phyloP scores from a whole-genome alignment of 2,329 filamentous ascomycete genomes.

The Ophiostoma populinum region DNA sequence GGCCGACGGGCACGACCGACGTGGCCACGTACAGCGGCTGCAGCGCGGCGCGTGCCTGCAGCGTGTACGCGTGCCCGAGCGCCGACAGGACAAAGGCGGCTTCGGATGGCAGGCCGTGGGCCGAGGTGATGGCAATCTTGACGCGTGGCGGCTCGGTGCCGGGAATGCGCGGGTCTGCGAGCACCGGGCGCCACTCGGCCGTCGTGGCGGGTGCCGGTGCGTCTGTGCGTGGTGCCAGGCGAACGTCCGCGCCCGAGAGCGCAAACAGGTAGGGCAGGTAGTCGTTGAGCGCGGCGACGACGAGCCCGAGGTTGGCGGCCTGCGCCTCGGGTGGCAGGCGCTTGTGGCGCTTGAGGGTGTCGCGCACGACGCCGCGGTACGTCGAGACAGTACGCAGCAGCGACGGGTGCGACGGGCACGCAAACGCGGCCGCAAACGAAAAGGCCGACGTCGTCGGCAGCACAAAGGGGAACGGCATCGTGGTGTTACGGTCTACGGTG shows the following conservation, averaged over 20 bases:
- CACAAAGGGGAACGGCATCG: slow-evolving; percentile 78
- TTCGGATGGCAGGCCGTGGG: slow-evolving; percentile 53
- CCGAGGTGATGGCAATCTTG: slow-evolving; percentile 31
- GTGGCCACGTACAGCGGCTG: slow-evolving; percentile 55
- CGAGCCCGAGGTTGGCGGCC: slow-evolving; percentile 48
- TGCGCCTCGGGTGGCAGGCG: slow-evolving; percentile 58
- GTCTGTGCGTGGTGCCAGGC: not conserved
- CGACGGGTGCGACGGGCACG: slow-evolving; percentile 72
- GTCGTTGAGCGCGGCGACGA: slow-evolving; percentile 51
- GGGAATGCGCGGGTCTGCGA: slow-evolving; percentile 47
- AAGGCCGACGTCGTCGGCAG: slow-evolving; percentile 83
- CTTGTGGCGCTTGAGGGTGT: slow-evolving; percentile 78
- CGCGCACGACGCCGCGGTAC: slow-evolving; percentile 65
- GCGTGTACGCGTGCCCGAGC: slow-evolving; percentile 55
- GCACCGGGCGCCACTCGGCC: slow-evolving; percentile 76
- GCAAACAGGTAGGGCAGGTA: slow-evolving; percentile 77
- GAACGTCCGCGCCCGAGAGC: slow-evolving; percentile 42
- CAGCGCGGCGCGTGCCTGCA: slow-evolving; percentile 55
- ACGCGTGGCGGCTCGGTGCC: slow-evolving; percentile 41
- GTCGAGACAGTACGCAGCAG: slow-evolving; percentile 70
- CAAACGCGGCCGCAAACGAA: slow-evolving; percentile 61
- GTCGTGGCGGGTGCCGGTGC: not conserved
- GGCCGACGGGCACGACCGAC: slow-evolving; percentile 38
- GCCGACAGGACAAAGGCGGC: slow-evolving; percentile 63
- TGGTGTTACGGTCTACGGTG: too few species aligned